Evolutionary conservation across 2,329 filamentous ascomycete genomes (phyloP).

Genomic region (Fusarium incarnatum): DNA sequence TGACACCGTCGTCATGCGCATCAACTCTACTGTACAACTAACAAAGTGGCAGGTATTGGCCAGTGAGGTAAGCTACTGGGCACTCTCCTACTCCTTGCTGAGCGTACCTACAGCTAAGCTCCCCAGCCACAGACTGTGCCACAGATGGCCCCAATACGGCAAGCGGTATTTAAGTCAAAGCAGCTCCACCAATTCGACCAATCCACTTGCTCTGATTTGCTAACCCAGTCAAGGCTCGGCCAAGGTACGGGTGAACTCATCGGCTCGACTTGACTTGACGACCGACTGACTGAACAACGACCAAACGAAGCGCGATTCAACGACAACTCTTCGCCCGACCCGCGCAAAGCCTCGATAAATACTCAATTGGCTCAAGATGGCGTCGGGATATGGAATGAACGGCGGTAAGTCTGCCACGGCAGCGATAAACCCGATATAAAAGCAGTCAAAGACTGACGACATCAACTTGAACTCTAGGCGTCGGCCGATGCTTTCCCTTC

Average conservation of each 20-base stretch:
- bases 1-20: constrained; percentile 17
- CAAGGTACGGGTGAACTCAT: constrained; percentile 45
- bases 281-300: constrained; percentile 41
- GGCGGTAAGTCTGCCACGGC: constrained; percentile 70
- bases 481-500: constrained; percentile 93
- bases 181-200: constrained; percentile 28
- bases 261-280: constrained; percentile 33
- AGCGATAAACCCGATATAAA: background rate
- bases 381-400: constrained; percentile 84
- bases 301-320: constrained; percentile 41
- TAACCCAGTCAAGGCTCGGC: constrained; percentile 31
- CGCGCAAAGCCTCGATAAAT: constrained; percentile 42
- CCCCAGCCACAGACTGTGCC: background rate
- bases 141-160: background rate
- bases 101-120: background rate
- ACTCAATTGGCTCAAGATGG: constrained; percentile 66
- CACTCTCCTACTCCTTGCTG: background rate
- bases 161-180: constrained; percentile 9
- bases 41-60: constrained; percentile 29
- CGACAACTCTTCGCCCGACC: constrained; percentile 38
- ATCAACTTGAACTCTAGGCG: constrained; percentile 56
- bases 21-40: constrained; percentile 20
- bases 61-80: background rate
- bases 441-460: constrained; percentile 39
- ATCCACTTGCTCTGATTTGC: constrained; percentile 43